phyloP scores from a whole-genome alignment of 2,329 filamentous ascomycete species.

The Fusarium virguliforme region DNA sequence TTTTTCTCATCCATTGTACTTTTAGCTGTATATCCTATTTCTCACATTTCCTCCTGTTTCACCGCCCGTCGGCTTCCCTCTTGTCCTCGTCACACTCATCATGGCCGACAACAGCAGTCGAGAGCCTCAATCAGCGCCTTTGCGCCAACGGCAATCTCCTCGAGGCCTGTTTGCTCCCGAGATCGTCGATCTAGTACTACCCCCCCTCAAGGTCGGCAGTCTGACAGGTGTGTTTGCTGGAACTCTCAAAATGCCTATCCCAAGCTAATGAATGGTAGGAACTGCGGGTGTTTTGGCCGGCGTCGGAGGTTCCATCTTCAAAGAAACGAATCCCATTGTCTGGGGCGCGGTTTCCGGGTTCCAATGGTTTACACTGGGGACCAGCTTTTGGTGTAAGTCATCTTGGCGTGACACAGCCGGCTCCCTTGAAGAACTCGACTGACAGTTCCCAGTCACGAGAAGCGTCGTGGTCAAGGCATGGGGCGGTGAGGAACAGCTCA shows the following conservation, averaged over 20 bases:
- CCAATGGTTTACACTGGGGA: slow-evolving; percentile 86
- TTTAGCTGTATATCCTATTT: slow-evolving; percentile 10
- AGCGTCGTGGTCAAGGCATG: slow-evolving; percentile 64
- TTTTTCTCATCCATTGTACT: slow-evolving; percentile 27
- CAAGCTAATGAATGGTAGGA: slow-evolving; percentile 61
- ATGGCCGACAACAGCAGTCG: slow-evolving; percentile 44
- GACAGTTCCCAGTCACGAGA: slow-evolving; percentile 62
- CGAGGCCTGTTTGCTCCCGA: slow-evolving; percentile 62
- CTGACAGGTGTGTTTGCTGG: slow-evolving; percentile 65
- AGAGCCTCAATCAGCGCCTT: slow-evolving; percentile 40
- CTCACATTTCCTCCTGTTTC: not conserved
- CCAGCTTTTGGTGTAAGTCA: slow-evolving; percentile 80
- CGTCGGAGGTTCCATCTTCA: slow-evolving; percentile 79
- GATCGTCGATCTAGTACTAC: slow-evolving; percentile 62
- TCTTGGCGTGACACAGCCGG: not conserved
- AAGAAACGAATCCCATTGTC: slow-evolving; percentile 76
- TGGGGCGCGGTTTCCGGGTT: slow-evolving; percentile 81
- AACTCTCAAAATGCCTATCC: slow-evolving; percentile 1
- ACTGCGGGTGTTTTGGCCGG: slow-evolving; percentile 75
- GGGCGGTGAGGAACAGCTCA: slow-evolving; percentile 68
- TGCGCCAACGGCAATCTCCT: slow-evolving; percentile 48
- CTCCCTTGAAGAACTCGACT: slow-evolving; percentile 13
- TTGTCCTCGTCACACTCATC: slow-evolving; percentile 15
- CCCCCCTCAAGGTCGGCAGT: slow-evolving; percentile 73
- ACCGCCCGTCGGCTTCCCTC: not conserved